Conservation (phyloP, 2,329 filamentous ascomycete genomes). For the Colletotrichum cereale region DNA sequence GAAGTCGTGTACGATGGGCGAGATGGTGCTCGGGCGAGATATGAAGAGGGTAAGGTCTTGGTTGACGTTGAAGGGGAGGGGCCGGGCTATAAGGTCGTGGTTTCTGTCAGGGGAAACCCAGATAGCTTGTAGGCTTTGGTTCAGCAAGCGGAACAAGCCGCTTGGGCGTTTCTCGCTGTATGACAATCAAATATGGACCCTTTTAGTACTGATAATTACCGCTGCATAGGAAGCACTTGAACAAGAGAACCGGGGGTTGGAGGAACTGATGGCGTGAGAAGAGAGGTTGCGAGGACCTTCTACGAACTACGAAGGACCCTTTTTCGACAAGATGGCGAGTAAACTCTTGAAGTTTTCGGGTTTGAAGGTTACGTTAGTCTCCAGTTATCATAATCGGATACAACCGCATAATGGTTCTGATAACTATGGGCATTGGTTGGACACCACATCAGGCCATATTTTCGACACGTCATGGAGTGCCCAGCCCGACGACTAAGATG, state of each 20-base stretch:
- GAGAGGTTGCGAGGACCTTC: no score
- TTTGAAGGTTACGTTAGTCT: no score
- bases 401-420: no score
- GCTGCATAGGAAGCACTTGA: background rate
- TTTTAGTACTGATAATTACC: background rate
- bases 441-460: no score
- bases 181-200: no score
- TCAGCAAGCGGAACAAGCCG: background rate
- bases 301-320: no score
- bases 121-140: background rate
- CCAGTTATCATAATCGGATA: no score
- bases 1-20: slow-evolving; percentile 34
- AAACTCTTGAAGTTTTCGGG: no score
- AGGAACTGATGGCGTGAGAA: background rate
- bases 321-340: no score
- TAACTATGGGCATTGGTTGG: no score
- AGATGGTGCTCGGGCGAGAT: background rate
- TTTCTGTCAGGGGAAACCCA: background rate
- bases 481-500: no score
- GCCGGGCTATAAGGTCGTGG: background rate
- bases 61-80: slow-evolving; percentile 32
- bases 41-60: slow-evolving; percentile 6
- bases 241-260: background rate
- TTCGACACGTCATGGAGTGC: no score
- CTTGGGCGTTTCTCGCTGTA: background rate